Conservation (phyloP, 805 yeast species). For the Teunomyces stri region DNA sequence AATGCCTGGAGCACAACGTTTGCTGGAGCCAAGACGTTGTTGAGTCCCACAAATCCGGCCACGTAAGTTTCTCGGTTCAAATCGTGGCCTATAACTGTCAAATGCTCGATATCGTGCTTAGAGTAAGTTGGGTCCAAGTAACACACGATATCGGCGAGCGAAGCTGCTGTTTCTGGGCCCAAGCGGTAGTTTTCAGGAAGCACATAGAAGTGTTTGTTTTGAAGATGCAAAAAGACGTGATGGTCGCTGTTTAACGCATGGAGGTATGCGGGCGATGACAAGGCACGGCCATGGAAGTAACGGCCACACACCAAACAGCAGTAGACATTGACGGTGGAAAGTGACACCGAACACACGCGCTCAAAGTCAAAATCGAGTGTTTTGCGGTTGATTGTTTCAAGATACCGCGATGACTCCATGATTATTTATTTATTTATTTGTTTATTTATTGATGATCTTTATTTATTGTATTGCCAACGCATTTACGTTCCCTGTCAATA, state of each 20-base stretch:
- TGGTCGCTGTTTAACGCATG: slow-evolving; percentile 66
- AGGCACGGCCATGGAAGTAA: slow-evolving; percentile 66
- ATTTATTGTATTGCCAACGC: slow-evolving; percentile 63
- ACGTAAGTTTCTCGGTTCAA: slow-evolving; percentile 44
- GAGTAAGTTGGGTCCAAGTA: slow-evolving; percentile 53
- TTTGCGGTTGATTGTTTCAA: slow-evolving; percentile 44
- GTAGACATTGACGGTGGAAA: slow-evolving; percentile 61
- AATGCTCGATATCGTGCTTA: slow-evolving; percentile 23
- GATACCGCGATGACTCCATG: slow-evolving; percentile 15
- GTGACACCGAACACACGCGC: slow-evolving; percentile 60
- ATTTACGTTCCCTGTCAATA: slow-evolving; percentile 86
- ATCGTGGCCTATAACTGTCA: slow-evolving; percentile 37
- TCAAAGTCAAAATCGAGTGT: slow-evolving; percentile 68
- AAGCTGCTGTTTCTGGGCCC: slow-evolving; percentile 7
- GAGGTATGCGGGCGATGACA: slow-evolving; percentile 60
- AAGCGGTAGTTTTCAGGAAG: slow-evolving; percentile 61
- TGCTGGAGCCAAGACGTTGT: slow-evolving; percentile 47
- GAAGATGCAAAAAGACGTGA: slow-evolving; percentile 59
- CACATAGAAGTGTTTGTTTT: slow-evolving; percentile 46
- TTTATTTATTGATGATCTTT: neutral
- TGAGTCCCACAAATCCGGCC: slow-evolving; percentile 68
- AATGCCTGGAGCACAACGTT: slow-evolving; percentile 57
- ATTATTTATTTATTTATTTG: neutral
- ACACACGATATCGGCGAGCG: slow-evolving; percentile 50
- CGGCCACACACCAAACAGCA: slow-evolving; percentile 75